A percentile compares a stretch with the other conserved stretches of the same genome.
These are phyloP conservation scores for Apiospora pterosperma DNA, from an alignment of 2,329 filamentous ascomycete species.

Conservation along the genomic window DNA sequence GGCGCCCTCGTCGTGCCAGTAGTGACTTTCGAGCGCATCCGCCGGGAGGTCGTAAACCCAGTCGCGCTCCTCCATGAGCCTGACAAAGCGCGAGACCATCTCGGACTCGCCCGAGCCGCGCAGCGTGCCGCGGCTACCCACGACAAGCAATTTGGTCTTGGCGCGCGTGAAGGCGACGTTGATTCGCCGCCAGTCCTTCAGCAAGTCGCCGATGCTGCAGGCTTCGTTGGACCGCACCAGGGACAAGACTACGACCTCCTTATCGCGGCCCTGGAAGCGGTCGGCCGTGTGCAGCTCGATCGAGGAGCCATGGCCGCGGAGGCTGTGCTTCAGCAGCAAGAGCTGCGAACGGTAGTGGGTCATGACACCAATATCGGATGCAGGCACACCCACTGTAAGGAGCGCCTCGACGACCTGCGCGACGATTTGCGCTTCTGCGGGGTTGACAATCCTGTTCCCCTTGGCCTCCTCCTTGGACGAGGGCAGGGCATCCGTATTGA, in stretches of 20 bases:
- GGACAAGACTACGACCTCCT: constrained; percentile 84
- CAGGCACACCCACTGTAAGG: constrained; percentile 69
- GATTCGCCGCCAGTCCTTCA: constrained; percentile 88
- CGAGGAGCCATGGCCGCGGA: constrained; percentile 54
- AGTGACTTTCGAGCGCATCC: constrained; percentile 63
- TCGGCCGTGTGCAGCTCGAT: constrained; percentile 97
- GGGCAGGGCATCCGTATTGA: constrained; percentile 81
- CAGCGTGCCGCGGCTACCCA: constrained; percentile 79
- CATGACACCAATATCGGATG: constrained; percentile 84
- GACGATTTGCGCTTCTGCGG: constrained; percentile 74
- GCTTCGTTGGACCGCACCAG: constrained; percentile 85
- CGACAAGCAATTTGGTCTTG: constrained; percentile 83
- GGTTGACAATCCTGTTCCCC: constrained; percentile 85
- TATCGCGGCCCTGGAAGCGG: constrained; percentile 94
- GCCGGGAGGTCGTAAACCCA: constrained; percentile 76
- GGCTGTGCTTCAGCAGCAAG: constrained; percentile 70
- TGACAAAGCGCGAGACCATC: constrained; percentile 73
- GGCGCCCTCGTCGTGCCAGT: constrained; percentile 58
- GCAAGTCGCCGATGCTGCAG: constrained; percentile 80
- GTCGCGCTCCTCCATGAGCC: constrained; percentile 69
- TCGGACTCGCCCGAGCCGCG: constrained; percentile 69
- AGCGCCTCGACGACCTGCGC: constrained; percentile 78
- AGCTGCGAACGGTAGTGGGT: constrained; percentile 96
- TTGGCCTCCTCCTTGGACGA: constrained; percentile 67
- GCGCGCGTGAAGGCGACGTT: constrained; percentile 95